Conservation (phyloP, 2,329 filamentous ascomycete species). For the Scolecobasidium constrictum region DNA sequence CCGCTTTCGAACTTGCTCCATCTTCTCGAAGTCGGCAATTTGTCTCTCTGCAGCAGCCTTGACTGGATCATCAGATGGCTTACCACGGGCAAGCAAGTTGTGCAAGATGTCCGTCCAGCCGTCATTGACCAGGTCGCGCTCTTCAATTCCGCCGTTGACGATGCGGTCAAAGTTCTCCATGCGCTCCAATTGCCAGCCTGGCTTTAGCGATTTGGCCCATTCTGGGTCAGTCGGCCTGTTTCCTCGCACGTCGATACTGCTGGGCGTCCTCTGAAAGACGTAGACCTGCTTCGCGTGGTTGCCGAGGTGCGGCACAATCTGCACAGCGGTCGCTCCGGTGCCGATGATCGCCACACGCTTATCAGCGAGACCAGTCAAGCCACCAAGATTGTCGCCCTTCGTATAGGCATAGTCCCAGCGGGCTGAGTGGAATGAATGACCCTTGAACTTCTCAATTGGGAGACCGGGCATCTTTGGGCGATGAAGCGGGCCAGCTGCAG, state of each 20-base stretch:
- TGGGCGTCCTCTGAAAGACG: slow-evolving; percentile 31
- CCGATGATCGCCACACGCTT: slow-evolving; percentile 31
- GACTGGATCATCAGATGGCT: slow-evolving; percentile 25
- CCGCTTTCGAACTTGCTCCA: slow-evolving; percentile 33
- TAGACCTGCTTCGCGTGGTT: slow-evolving; percentile 21
- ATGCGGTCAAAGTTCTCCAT: slow-evolving; percentile 32
- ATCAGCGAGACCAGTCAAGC: slow-evolving; percentile 23
- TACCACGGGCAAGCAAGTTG: slow-evolving; percentile 9
- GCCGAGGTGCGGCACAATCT: slow-evolving; percentile 27
- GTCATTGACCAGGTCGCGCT: slow-evolving; percentile 37
- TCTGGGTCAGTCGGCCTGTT: slow-evolving; percentile 15
- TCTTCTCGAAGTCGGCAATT: slow-evolving; percentile 4
- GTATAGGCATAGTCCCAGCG: slow-evolving; percentile 31
- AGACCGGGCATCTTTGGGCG: slow-evolving; percentile 36
- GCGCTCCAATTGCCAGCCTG: slow-evolving; percentile 42
- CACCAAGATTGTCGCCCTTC: slow-evolving; percentile 18
- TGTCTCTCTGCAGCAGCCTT: slow-evolving; percentile 1
- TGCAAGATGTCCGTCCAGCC: slow-evolving; percentile 29
- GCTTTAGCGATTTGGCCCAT: slow-evolving; percentile 9
- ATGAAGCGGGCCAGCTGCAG: slow-evolving; percentile 30
- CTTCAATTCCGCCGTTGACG: slow-evolving; percentile 21
- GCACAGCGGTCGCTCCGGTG: slow-evolving; percentile 30
- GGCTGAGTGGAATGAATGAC: slow-evolving; percentile 30
- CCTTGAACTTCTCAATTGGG: slow-evolving; percentile 23
- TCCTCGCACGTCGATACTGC: slow-evolving; percentile 20